A percentile compares a stretch with the other conserved stretches of the same genome.
These are phyloP conservation scores for Tolypocladium cylindrosporum DNA, from an alignment of 2,329 filamentous ascomycete genomes.

Conservation along the genomic window DNA sequence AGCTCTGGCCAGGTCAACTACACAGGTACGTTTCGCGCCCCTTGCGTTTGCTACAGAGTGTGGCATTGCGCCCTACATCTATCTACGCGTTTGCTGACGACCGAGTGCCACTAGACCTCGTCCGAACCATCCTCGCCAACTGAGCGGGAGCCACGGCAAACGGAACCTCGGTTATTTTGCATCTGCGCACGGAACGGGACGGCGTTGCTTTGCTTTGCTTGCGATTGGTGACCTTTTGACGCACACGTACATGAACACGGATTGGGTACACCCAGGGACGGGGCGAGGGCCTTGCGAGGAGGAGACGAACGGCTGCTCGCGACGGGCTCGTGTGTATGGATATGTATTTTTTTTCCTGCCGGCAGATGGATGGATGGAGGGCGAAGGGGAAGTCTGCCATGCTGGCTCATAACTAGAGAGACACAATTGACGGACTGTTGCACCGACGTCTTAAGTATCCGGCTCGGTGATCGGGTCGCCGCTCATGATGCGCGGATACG, in stretches of 20 bases:
- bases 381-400: not conserved
- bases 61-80: not conserved
- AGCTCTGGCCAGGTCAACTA: slow-evolving; percentile 97
- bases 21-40: slow-evolving; percentile 52
- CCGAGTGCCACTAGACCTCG: slow-evolving; percentile 50
- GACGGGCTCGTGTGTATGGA: slow-evolving; percentile 1
- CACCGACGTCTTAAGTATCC: not conserved
- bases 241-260: not conserved
- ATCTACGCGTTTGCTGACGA: slow-evolving; percentile 3
- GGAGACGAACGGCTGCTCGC: not conserved
- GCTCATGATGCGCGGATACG: too few species aligned
- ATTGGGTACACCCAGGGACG: not conserved
- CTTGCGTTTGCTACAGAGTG: not conserved
- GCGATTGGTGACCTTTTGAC: not conserved
- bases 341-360: not conserved
- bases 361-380: not conserved
- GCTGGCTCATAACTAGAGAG: not conserved
- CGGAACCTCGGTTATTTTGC: slow-evolving; percentile 13
- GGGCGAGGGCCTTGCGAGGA: not conserved
- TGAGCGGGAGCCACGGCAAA: slow-evolving; percentile 27
- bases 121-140: slow-evolving; percentile 80
- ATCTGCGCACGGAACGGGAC: slow-evolving; percentile 16
- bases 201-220: slow-evolving; percentile 6
- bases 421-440: not conserved
- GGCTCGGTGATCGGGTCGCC: too few species aligned